Evolutionary conservation across 495 filamentous ascomycete species (phyloP), one percentile per base, ranked within the genome.

Genomic region (Cenococcum geophilum): DNA sequence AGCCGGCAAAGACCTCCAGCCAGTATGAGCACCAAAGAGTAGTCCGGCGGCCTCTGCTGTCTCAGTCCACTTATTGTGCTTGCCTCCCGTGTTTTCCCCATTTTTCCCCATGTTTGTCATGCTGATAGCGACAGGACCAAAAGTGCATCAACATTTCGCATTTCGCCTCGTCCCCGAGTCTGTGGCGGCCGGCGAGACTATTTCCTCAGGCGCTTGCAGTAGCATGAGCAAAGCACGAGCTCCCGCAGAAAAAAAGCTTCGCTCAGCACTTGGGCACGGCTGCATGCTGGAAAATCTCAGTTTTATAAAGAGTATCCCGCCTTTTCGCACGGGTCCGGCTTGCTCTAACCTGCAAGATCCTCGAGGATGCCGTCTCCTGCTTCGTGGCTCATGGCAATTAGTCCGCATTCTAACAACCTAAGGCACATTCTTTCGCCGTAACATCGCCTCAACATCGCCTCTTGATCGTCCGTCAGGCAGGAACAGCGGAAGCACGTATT

Each of bases 341-440:
- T 14, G 40, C 40, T 45, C 40, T 45, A 18, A 45, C 40, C 23
- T 25, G 49, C 49, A 23, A 52, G 49, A 23, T 25, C 48, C 23
- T 20, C 45, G 8, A 23, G 18, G 25, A 16, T 32, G 21, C 25
- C 57, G 55, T 61, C 27, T 32, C 27, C 27, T 32, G 27, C 27
- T 32, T 32, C 58, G 63, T 66, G 62, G 57, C 62, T 55, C 34
- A 14, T 61, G 57, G 51, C 63, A 55, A 59, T 66, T 59, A 58
- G 59, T 32, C 57, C 59, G 59, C 20, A 36, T 48, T 20, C 14
- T 27, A 36, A 45, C 43, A 9, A 20, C 49, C 49, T 52, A 16
- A 52, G 49, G 49, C 49, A 52, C 14, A 52, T 11, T 8, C 21
- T 36, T 23, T 47, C 32, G 34, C 63, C 36, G 20, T 12, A 11